A percentile compares a stretch with the other conserved stretches of the same genome.
Evolutionary conservation across 371 early-diverging fungal genomes (phyloP).

Genomic region (Rhizopus delemar): DNA sequence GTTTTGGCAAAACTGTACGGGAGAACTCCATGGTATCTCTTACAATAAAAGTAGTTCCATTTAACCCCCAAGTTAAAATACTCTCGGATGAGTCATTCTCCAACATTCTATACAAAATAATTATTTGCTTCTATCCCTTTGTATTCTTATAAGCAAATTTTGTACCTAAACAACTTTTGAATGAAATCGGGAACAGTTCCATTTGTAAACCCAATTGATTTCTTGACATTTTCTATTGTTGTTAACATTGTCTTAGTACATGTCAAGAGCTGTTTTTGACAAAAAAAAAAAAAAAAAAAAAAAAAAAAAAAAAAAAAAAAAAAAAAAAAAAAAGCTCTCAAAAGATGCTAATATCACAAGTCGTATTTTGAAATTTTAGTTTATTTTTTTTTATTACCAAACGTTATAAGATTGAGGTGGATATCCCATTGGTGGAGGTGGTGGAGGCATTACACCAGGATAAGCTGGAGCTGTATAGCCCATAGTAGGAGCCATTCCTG

Average conservation of each 20-base stretch:
- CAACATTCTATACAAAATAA: slow-evolving; percentile 54
- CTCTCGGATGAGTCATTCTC: slow-evolving; percentile 65
- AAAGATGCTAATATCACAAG: not conserved
- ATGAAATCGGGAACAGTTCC: slow-evolving; percentile 48
- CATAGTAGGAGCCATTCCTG: slow-evolving; percentile 26
- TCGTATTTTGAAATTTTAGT: slow-evolving; percentile 2
- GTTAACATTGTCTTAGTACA: slow-evolving; percentile 16
- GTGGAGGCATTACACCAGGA: slow-evolving; percentile 22
- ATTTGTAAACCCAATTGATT: slow-evolving; percentile 11
- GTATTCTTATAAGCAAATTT: not conserved
- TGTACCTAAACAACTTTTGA: slow-evolving; percentile 49
- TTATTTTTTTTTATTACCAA: slow-evolving; percentile 16
- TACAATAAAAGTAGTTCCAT: slow-evolving; percentile 84
- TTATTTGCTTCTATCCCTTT: not conserved
- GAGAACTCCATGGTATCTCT: slow-evolving; percentile 76
- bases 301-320: slow-evolving; percentile 2
- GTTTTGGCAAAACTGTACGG: slow-evolving; percentile 72
- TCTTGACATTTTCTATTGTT: slow-evolving; percentile 10
- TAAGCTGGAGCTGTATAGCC: slow-evolving; percentile 1
- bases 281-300: slow-evolving; percentile 1
- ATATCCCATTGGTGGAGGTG: slow-evolving; percentile 24
- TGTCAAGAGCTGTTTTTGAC: slow-evolving; percentile 3
- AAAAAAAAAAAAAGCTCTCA: not conserved
- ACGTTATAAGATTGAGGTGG: slow-evolving; percentile 18
- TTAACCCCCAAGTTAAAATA: slow-evolving; percentile 72